Evolutionary conservation across 2,329 filamentous ascomycete genomes (phyloP).

Genomic region (Myriosclerotinia scirpicola): DNA sequence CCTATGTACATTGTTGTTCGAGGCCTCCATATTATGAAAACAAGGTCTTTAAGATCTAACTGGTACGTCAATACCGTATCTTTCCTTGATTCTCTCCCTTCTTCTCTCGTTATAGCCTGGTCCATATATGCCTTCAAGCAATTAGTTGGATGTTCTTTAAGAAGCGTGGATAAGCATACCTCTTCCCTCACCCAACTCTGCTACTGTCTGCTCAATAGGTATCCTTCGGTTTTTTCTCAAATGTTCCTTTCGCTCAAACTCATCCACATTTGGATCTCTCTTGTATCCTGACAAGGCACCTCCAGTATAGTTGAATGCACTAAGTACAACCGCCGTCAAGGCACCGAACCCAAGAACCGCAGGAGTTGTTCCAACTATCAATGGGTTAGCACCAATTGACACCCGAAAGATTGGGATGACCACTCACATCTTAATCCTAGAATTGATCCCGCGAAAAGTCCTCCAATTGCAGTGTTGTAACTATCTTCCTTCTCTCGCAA

Average conservation of each 20-base stretch:
- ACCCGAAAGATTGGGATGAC: neutral
- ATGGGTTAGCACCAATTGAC: slow-evolving; percentile 18
- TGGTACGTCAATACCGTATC: slow-evolving; percentile 66
- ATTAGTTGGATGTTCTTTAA: slow-evolving; percentile 7
- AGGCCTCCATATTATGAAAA: slow-evolving; percentile 21
- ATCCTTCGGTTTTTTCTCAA: slow-evolving; percentile 61
- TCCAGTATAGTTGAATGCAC: slow-evolving; percentile 63
- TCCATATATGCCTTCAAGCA: slow-evolving; percentile 59
- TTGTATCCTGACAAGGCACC: slow-evolving; percentile 55
- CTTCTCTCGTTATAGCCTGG: slow-evolving; percentile 69
- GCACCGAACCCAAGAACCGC: slow-evolving; percentile 65
- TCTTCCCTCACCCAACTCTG: slow-evolving; percentile 68
- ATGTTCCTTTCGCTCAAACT: slow-evolving; percentile 62
- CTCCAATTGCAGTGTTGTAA: slow-evolving; percentile 63
- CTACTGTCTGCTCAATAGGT: slow-evolving; percentile 64
- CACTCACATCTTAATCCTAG: slow-evolving; percentile 60
- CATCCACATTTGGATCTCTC: slow-evolving; percentile 54
- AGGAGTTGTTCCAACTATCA: slow-evolving; percentile 59
- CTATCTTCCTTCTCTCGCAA: slow-evolving; percentile 67
- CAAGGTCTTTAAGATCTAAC: slow-evolving; percentile 34
- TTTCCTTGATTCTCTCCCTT: slow-evolving; percentile 64
- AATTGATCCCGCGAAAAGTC: slow-evolving; percentile 62
- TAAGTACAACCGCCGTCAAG: slow-evolving; percentile 54
- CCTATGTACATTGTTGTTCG: slow-evolving; percentile 24
- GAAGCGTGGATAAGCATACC: slow-evolving; percentile 49